Percentiles rank a stretch among this genome's conserved stretches.
Evolutionary conservation across 2,329 filamentous ascomycete genomes (phyloP).

Genomic region (Trichophyton simii): DNA sequence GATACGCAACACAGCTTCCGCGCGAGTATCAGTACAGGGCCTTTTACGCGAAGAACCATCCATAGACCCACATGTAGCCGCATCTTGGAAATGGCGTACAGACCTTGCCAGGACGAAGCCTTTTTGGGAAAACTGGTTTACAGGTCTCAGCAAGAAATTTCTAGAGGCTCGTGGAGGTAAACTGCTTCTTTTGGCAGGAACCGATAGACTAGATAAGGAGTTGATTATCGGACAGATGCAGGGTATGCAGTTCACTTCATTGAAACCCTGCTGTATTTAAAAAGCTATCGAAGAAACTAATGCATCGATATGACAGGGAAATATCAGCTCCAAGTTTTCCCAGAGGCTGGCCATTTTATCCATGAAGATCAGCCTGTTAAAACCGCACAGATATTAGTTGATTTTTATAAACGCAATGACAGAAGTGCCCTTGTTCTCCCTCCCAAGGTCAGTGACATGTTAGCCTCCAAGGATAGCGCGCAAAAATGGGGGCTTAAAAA

Average conservation of each 20-base stretch:
- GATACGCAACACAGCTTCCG: slow-evolving; percentile 70
- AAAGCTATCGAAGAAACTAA: not conserved
- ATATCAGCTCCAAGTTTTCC: slow-evolving; percentile 89
- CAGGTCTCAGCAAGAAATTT: slow-evolving; percentile 78
- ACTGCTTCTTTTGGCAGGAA: slow-evolving; percentile 71
- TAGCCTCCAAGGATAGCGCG: slow-evolving; percentile 23
- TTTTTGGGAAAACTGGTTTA: slow-evolving; percentile 93
- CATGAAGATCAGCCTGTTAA: slow-evolving; percentile 91
- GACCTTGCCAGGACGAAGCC: slow-evolving; percentile 70
- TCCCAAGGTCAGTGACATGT: slow-evolving; percentile 73
- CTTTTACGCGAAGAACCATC: slow-evolving; percentile 46
- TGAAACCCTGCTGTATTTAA: not conserved
- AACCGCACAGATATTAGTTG: slow-evolving; percentile 69
- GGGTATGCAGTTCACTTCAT: slow-evolving; percentile 39
- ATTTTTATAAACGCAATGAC: slow-evolving; percentile 89
- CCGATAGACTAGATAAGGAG: slow-evolving; percentile 80
- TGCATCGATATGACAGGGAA: slow-evolving; percentile 43
- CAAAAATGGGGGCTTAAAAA: slow-evolving; percentile 28
- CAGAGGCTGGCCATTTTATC: slow-evolving; percentile 90
- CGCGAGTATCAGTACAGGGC: slow-evolving; percentile 73
- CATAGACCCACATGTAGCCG: slow-evolving; percentile 21
- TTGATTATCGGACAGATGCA: slow-evolving; percentile 96
- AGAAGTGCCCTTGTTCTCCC: slow-evolving; percentile 72
- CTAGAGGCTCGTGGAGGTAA: slow-evolving; percentile 71
- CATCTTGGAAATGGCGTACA: slow-evolving; percentile 72